Conservation (phyloP, 495 filamentous ascomycete genomes). For the Tuber indicum region DNA sequence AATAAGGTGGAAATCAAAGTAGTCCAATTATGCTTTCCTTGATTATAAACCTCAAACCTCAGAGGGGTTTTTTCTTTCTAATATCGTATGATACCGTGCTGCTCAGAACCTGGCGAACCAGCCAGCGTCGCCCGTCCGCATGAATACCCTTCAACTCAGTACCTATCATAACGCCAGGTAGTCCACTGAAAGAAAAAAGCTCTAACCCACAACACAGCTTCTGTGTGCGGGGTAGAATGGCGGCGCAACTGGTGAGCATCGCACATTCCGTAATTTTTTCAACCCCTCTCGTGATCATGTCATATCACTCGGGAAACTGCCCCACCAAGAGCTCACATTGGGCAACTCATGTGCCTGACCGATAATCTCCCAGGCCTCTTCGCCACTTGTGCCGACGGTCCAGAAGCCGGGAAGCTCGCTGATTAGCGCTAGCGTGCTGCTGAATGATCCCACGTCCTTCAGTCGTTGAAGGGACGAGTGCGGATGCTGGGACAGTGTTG, state of each 20-base stretch:
- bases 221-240: background rate
- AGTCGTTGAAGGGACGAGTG: background rate
- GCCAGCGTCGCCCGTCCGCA: background rate
- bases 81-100: background rate
- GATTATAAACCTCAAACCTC: background rate
- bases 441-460: background rate
- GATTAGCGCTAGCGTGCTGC: background rate
- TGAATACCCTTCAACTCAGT: background rate
- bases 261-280: background rate
- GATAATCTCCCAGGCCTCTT: background rate
- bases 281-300: background rate
- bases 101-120: background rate
- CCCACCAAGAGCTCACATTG: background rate
- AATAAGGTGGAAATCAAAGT: background rate
- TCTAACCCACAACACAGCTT: background rate
- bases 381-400: background rate
- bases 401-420: background rate
- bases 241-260: background rate
- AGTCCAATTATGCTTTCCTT: background rate
- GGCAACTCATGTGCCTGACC: background rate
- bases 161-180: background rate
- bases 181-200: background rate
- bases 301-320: constrained; percentile 1
- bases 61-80: no score
- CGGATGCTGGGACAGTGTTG: background rate